These are phyloP conservation scores for Pseudopyrenochaeta lycopersici DNA, from an alignment of 2,329 filamentous ascomycete species.

Conservation along the genomic window DNA sequence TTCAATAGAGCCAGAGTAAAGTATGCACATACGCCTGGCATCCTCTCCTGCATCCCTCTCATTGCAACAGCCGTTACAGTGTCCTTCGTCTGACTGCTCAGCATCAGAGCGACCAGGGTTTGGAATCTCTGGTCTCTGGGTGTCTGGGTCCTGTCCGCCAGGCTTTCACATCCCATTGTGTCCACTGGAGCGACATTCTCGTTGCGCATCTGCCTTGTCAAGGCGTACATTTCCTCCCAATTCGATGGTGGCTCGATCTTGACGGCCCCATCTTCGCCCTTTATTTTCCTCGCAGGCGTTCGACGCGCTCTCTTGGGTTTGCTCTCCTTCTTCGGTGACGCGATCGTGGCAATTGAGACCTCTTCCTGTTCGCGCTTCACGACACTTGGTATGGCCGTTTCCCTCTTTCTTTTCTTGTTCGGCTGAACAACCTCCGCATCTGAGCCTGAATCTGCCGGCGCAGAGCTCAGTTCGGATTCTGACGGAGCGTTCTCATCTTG, in stretches of 20 bases:
- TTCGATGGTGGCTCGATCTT: constrained; percentile 72
- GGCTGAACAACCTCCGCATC: constrained; percentile 25
- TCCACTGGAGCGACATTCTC: constrained; percentile 84
- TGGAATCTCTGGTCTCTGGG: constrained; percentile 77
- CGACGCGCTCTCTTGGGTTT: constrained; percentile 49
- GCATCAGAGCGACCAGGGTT: constrained; percentile 86
- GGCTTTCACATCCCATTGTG: constrained; percentile 92
- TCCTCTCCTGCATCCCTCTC: constrained; percentile 77
- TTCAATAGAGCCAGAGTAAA: too few relatives aligned
- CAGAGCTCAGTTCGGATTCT: constrained; percentile 45
- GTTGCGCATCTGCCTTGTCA: constrained; percentile 80
- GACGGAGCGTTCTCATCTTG: constrained; percentile 17
- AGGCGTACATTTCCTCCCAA: constrained; percentile 84
- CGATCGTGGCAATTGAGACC: constrained; percentile 20
- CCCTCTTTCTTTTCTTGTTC: constrained; percentile 59
- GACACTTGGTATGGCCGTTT: constrained; percentile 38
- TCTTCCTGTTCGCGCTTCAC: constrained; percentile 44
- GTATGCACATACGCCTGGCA: constrained; percentile 58
- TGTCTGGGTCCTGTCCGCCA: constrained; percentile 65
- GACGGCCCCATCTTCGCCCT: constrained; percentile 38
- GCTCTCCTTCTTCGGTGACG: constrained; percentile 34
- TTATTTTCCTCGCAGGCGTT: constrained; percentile 45
- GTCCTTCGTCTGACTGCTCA: constrained; percentile 92
- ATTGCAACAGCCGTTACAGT: constrained; percentile 88
- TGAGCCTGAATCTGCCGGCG: constrained; percentile 33